A percentile compares a stretch with the other conserved stretches of the same genome.
Conservation (phyloP, 768 basidiomycete species). For the Xerocomellus dryophilus region DNA sequence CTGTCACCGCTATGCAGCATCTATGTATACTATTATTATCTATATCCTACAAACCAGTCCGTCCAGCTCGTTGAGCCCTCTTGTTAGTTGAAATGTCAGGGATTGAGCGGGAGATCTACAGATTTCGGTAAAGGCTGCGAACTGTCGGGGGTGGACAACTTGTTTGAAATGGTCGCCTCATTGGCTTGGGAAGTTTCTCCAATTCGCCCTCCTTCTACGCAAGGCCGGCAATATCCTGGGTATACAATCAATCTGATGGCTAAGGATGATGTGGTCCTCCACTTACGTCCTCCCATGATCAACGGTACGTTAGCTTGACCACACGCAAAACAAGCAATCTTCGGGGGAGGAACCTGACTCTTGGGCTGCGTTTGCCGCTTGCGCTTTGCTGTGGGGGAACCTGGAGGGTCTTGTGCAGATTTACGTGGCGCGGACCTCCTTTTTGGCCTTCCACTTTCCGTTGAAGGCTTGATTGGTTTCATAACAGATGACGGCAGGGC, state of each 20-base stretch:
- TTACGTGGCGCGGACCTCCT: constrained; percentile 36
- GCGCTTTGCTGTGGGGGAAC: constrained; percentile 37
- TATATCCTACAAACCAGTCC: constrained; percentile 7
- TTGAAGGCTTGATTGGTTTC: constrained; percentile 56
- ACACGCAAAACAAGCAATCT: constrained; percentile 58
- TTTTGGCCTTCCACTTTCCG: constrained; percentile 35
- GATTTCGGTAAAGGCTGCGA: constrained; percentile 6
- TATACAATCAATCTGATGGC: background rate
- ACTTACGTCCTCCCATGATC: constrained; percentile 73
- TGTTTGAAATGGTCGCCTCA: constrained; percentile 2
- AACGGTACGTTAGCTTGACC: constrained; percentile 68
- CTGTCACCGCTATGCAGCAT: background rate
- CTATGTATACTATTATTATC: constrained; percentile 14
- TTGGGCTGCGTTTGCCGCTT: constrained; percentile 38
- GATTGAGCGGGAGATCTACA: background rate
- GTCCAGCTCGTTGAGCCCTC: background rate
- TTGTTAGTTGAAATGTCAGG: background rate
- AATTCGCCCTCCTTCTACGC: constrained; percentile 54
- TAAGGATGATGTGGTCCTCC: background rate
- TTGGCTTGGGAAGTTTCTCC: constrained; percentile 28
- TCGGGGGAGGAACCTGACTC: constrained; percentile 34
- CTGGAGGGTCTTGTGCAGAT: constrained; percentile 21
- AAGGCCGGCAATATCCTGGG: constrained; percentile 66
- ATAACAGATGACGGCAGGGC: constrained; percentile 47
- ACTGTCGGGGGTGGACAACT: background rate